Percentiles rank a stretch among this genome's conserved stretches.
phyloP scores from a whole-genome alignment of 2,329 filamentous ascomycete genomes.

The Microdochium trichocladiopsis region DNA sequence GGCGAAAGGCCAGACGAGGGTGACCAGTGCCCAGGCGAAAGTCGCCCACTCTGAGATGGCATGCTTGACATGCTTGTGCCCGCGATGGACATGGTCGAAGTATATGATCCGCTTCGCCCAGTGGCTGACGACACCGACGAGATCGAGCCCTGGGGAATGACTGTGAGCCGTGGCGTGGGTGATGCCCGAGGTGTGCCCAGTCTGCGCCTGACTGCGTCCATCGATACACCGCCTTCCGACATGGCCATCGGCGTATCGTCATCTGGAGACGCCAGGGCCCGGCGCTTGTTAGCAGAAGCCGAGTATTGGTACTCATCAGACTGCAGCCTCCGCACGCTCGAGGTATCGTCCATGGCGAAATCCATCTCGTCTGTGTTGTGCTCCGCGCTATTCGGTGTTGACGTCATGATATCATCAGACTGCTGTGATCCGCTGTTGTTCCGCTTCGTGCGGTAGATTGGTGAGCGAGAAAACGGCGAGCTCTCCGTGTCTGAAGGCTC shows the following conservation, averaged over 20 bases:
- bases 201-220: neutral
- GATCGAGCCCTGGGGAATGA: slow-evolving; percentile 36
- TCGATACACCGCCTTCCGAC: neutral
- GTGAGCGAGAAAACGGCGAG: slow-evolving; percentile 38
- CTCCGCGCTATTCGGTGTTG: slow-evolving; percentile 36
- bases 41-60: slow-evolving; percentile 34
- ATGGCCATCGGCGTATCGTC: slow-evolving; percentile 30
- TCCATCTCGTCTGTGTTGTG: slow-evolving; percentile 42
- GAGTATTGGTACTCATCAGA: slow-evolving; percentile 39
- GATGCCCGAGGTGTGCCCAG: slow-evolving; percentile 30
- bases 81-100: slow-evolving; percentile 36
- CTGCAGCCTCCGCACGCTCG: slow-evolving; percentile 30
- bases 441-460: slow-evolving; percentile 33
- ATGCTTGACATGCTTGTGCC: slow-evolving; percentile 34
- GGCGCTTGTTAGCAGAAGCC: slow-evolving; percentile 42
- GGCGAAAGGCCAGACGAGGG: slow-evolving; percentile 29
- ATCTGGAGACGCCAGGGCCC: slow-evolving; percentile 46
- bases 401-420: slow-evolving; percentile 36
- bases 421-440: slow-evolving; percentile 36
- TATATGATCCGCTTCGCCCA: slow-evolving; percentile 37
- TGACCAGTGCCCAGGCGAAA: slow-evolving; percentile 42
- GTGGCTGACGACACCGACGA: slow-evolving; percentile 33
- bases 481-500: slow-evolving; percentile 38
- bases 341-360: slow-evolving; percentile 37
- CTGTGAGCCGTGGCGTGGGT: slow-evolving; percentile 40